Base-by-base conservation (phyloP, 2,329 filamentous ascomycete genomes). In the Fusarium phyllophilum region DNA sequence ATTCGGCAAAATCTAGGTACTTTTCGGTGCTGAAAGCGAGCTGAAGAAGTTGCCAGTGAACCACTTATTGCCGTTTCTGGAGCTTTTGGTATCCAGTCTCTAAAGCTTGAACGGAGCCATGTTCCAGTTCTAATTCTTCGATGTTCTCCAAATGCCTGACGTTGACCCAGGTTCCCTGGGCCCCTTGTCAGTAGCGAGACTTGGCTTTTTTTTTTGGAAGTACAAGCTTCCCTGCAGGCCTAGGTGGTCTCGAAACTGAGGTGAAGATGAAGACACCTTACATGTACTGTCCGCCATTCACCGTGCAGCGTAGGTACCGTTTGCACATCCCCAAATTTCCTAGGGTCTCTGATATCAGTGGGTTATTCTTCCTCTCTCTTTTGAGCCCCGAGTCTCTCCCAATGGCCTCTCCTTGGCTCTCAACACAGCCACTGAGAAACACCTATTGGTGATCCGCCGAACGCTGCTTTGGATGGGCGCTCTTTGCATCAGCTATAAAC, bases 61-160 rank as follows among this genome's bases (percentile, higher is more conserved):
- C 62, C 70, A 49, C 54, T 57, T 51, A 41, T 72, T 74, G 29
- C 70, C 54, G 10, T 49, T 60, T 62, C 45, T 46, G 52, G 73
- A 54, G 54, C 22, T 24, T 49, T 68, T 52, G 61, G 62, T 59
- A 55, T 59, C 71, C 62, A 68, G 63, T 36, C 54, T 61, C 38
- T 29, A 72, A 74, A 74, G 71, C 71, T 74, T 74, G 71, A 72
- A 63, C 29, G 62, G 58, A 55, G 57, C 52, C 62, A 38, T 70
- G 66, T 67, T 62, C 57, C 61, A 62, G 42, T 70, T 41, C 51
- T 42, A 48, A 56, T 67, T 74, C 54, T 68, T 68, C 34, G 33
- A 66, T 45, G 34, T 70, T 67, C 42, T 59, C 48, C 57, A 68
- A 72, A 61, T 74, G 67, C 71, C 71, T 72, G 71, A 74, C 66